Percentiles rank a stretch among this genome's conserved stretches.
Conservation (phyloP, 2,329 filamentous ascomycete genomes). For the Monilinia laxa region DNA sequence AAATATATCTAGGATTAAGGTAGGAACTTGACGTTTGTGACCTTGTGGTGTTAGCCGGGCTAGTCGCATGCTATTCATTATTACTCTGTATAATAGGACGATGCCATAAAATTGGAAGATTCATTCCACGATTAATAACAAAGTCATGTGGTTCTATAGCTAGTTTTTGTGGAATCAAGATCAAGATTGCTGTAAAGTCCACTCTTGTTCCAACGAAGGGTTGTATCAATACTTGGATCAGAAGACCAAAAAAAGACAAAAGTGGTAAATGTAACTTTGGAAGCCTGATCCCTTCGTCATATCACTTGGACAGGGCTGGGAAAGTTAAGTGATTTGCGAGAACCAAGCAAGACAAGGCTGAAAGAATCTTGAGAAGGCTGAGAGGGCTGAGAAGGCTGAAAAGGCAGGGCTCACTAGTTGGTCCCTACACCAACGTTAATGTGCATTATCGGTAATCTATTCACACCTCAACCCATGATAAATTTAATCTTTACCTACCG, state of each 20-base stretch:
- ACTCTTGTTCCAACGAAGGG: background rate
- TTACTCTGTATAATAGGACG: background rate
- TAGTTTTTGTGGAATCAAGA: background rate
- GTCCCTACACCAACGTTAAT: background rate
- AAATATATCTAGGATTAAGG: constrained; percentile 1
- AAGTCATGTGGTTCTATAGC: background rate
- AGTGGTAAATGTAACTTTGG: too few species aligned
- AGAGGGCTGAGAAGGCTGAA: background rate
- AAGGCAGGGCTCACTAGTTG: background rate
- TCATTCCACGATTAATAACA: background rate
- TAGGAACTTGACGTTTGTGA: constrained; percentile 7
- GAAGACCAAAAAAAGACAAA: too few species aligned
- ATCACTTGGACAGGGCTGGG: too few species aligned
- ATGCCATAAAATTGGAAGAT: background rate
- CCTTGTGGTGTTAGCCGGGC: background rate
- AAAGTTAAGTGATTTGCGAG: too few species aligned
- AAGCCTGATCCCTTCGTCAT: too few species aligned
- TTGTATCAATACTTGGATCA: too few species aligned
- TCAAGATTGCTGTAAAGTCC: background rate
- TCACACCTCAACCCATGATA: background rate
- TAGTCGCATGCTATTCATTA: background rate
- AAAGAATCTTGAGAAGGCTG: too few species aligned
- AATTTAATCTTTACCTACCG: too few species aligned
- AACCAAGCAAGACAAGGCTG: constrained; percentile 1
- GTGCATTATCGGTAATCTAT: constrained; percentile 10